Base-by-base conservation (phyloP, 2,329 filamentous ascomycete species). In the Knufia petricola region DNA sequence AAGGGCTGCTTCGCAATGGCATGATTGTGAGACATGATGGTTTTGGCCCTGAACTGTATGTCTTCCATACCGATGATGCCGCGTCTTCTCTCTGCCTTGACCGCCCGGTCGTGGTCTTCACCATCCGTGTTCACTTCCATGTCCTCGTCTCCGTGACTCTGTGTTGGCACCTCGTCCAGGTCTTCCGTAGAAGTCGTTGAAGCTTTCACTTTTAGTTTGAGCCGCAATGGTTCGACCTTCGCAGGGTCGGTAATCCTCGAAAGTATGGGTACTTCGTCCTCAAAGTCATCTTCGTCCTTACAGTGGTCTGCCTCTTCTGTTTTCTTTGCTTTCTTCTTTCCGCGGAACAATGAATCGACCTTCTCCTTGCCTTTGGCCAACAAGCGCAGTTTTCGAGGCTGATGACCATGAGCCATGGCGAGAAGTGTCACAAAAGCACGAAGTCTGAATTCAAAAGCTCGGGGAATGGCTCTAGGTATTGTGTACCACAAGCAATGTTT, bases 321-420 rank as follows among this genome's bases (percentile, higher is more conserved):
- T 10, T 37, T 39, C 20, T 38, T 39, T 7, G 20, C 44, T 17
- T 39, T 47, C 44, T 39, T 47, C 15, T 24, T 21, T 12, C 44
- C 50, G 28, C 43, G 50, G 10, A 53, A 38, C 17, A 58, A 38
- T 26, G 43, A 47, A 26, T 50, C 52, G 26, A 55, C 46, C 17
- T 50, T 54, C 26, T 47, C 55, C 39, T 51, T 54, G n/a, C 54
- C 55, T 32, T 54, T 51, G 32, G 34, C 24, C 46, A 58, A 51
- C 45, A 58, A 52, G 43, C 54, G 54, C 21, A 55, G 54, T 48
- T 55, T 56, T 20, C 49, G 46, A 13, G 54, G 54, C 36, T 54
- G 52, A 30, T 49, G 51, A n/a, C 41, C 32, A 44, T 56, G 54
- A 26, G 43, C 47, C 53, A 56, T 57, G 7, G n/a, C n/a, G n/a